Evolutionary conservation across 345 rosid species (phyloP).

Genomic region (Dimocarpus longan): DNA sequence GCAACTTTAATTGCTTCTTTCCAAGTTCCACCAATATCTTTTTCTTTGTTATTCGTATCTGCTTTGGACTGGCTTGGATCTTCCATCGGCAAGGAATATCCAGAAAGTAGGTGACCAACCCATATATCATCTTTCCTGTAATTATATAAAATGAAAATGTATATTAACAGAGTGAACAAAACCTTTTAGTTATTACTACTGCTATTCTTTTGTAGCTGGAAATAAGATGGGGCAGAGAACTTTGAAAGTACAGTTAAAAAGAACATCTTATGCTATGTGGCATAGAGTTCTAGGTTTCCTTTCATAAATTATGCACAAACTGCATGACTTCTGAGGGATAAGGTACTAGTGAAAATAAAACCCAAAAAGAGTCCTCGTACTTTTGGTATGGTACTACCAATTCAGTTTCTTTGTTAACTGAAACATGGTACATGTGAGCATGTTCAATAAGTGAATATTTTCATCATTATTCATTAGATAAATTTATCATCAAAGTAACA

Average conservation of each 20-base stretch:
- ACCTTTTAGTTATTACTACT: neutral
- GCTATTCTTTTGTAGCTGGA: neutral
- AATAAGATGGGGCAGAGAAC: neutral
- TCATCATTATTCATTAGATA: neutral
- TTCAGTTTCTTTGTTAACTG: neutral
- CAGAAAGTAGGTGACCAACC: slow-evolving; percentile 91
- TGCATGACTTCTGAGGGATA: neutral
- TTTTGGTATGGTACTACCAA: neutral
- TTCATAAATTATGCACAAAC: neutral
- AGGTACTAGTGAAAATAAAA: neutral
- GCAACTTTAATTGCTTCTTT: slow-evolving; percentile 75
- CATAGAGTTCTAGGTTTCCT: neutral
- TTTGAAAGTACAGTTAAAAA: neutral
- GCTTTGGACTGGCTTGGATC: slow-evolving; percentile 55
- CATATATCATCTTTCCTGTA: slow-evolving; percentile 78
- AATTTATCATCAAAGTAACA: slow-evolving; percentile 1
- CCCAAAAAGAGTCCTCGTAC: neutral
- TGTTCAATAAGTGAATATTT: neutral
- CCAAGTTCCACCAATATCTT: slow-evolving; percentile 74
- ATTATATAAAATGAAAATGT: neutral
- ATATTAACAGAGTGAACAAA: neutral
- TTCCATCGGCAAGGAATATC: slow-evolving; percentile 86
- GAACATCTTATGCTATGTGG: neutral
- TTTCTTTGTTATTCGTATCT: slow-evolving; percentile 31
- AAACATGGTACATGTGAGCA: neutral